phyloP scores from a whole-genome alignment of 371 early-diverging fungal genomes.

The Circinella umbellata region DNA sequence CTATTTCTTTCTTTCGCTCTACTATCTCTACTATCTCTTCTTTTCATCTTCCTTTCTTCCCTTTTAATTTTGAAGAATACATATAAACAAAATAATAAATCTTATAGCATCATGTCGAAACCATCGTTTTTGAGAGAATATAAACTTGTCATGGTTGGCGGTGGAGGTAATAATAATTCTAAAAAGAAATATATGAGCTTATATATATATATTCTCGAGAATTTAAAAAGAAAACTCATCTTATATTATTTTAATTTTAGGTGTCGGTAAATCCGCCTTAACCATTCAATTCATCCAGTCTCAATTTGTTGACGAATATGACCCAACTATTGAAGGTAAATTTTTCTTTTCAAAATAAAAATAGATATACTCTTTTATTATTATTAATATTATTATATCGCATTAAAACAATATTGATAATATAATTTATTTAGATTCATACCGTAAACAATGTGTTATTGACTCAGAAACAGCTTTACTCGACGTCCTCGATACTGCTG shows the following conservation, averaged over 20 bases:
- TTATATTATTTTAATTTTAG: constrained; percentile 25
- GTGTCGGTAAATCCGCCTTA: constrained; percentile 86
- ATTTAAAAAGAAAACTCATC: background rate
- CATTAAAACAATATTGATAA: background rate
- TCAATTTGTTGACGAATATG: constrained; percentile 92
- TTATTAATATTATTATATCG: no score
- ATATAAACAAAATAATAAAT: background rate
- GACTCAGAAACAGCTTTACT: constrained; percentile 83
- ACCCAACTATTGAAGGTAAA: constrained; percentile 90
- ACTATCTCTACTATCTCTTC: background rate
- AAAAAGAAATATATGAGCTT: no score
- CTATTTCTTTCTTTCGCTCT: background rate
- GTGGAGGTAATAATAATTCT: constrained; percentile 65
- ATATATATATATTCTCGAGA: no score
- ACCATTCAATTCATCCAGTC: constrained; percentile 92
- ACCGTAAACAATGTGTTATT: constrained; percentile 87
- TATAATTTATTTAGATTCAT: constrained; percentile 69
- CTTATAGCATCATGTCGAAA: constrained; percentile 41
- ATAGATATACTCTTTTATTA: no score
- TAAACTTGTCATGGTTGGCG: constrained; percentile 85
- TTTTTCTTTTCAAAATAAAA: background rate
- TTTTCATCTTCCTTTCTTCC: background rate
- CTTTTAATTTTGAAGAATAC: background rate
- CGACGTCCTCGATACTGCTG: constrained; percentile 95
- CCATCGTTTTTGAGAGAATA: constrained; percentile 68